Evolutionary conservation across 805 yeast species (phyloP).

Genomic region (Sungouiozyma intestinalis): DNA sequence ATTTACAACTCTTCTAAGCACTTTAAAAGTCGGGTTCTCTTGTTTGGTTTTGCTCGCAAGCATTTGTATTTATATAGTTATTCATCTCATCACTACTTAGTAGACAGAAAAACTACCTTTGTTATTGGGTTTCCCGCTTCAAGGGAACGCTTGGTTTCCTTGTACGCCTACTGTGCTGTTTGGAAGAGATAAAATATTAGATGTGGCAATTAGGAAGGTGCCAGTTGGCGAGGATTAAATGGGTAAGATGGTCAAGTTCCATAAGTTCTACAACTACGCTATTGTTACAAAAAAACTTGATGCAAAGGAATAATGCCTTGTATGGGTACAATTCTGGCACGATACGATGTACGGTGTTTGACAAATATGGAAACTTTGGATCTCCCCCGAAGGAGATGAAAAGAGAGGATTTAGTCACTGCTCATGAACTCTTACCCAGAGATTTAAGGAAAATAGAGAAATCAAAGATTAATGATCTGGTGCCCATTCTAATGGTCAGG

Average conservation of each 20-base stretch:
- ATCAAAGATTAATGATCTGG: constrained; percentile 46
- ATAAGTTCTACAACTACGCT: constrained; percentile 17
- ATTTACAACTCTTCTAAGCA: too few species aligned
- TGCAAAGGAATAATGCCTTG: constrained; percentile 29
- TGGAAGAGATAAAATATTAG: too few species aligned
- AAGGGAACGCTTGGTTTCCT: too few species aligned
- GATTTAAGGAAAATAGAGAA: constrained; percentile 85
- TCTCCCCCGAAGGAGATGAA: constrained; percentile 67
- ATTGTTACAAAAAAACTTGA: constrained; percentile 30
- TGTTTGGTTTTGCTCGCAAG: too few species aligned
- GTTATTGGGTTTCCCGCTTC: too few species aligned
- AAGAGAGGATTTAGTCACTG: constrained; percentile 57
- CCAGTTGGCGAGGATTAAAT: background rate
- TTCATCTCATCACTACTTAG: too few species aligned
- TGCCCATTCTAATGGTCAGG: constrained; percentile 73
- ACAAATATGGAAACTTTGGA: constrained; percentile 53
- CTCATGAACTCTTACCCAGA: constrained; percentile 75
- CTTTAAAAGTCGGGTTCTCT: too few species aligned
- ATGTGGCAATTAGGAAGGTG: background rate
- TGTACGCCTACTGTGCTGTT: too few species aligned
- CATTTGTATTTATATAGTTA: too few species aligned
- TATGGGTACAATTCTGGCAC: constrained; percentile 27
- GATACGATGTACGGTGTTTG: constrained; percentile 76
- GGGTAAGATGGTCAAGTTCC: background rate
- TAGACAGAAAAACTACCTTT: too few species aligned